Conservation (phyloP, 768 basidiomycete species). For the Lentinula sp. region DNA sequence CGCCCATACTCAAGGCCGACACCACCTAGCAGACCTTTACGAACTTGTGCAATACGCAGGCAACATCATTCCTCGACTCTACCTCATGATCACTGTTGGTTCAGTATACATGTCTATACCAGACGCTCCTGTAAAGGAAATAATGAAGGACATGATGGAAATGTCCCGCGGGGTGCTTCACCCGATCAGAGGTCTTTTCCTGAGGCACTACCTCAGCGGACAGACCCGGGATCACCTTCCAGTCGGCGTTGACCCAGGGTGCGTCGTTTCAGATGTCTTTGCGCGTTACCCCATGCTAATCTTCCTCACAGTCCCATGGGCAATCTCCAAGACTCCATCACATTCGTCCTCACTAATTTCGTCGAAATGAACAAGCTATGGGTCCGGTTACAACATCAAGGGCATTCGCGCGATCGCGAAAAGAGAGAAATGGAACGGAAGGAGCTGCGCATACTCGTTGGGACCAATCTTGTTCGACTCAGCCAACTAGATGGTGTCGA, state of each 20-base stretch:
- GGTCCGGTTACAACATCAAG: slow-evolving; percentile 97
- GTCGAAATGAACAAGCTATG: slow-evolving; percentile 99
- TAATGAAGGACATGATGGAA: slow-evolving; percentile 99
- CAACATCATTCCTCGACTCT: slow-evolving; percentile 88
- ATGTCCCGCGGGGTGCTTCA: slow-evolving; percentile 97
- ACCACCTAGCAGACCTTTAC: slow-evolving; percentile 97
- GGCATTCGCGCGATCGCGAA: slow-evolving; percentile 94
- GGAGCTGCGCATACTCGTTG: slow-evolving; percentile 93
- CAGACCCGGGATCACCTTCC: slow-evolving; percentile 97
- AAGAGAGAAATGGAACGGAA: slow-evolving; percentile 95
- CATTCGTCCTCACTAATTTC: slow-evolving; percentile 96
- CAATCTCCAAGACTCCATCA: slow-evolving; percentile 91
- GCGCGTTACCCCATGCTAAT: slow-evolving; percentile 3
- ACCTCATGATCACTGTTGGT: slow-evolving; percentile 99
- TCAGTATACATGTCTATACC: slow-evolving; percentile 99
- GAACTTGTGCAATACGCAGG: slow-evolving; percentile 99
- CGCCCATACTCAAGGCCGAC: slow-evolving; percentile 84
- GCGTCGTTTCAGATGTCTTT: slow-evolving; percentile 16
- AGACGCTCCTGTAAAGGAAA: slow-evolving; percentile 96
- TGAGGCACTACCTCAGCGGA: slow-evolving; percentile 94
- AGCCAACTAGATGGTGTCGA: slow-evolving; percentile 97
- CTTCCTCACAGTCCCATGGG: slow-evolving; percentile 62
- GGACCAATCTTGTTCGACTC: slow-evolving; percentile 94
- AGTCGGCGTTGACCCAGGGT: slow-evolving; percentile 81
- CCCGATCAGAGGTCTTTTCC: slow-evolving; percentile 93